Conservation (phyloP, 1,284 basidiomycete species). For the Ustilago loliicola region DNA sequence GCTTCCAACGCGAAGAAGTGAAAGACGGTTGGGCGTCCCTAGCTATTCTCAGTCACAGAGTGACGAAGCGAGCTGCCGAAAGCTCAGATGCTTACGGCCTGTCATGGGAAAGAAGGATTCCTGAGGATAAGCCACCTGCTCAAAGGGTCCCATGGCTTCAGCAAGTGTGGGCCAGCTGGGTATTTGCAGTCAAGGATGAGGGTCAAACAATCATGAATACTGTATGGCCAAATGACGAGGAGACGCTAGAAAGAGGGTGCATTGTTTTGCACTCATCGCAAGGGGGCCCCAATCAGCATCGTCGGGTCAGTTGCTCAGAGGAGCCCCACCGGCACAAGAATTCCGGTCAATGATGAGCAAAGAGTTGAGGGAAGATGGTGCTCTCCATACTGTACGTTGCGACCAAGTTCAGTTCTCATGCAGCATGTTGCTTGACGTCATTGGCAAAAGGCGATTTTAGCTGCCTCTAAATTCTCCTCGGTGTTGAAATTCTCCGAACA, state of each 20-base stretch:
- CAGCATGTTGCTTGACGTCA: conserved; percentile 29
- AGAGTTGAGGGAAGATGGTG: background rate
- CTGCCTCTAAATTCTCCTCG: conserved; percentile 16
- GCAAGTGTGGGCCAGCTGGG: background rate
- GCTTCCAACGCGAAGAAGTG: background rate
- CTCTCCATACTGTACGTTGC: background rate
- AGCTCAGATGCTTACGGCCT: background rate
- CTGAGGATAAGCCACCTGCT: background rate
- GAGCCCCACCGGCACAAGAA: conserved; percentile 4
- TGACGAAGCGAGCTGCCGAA: background rate
- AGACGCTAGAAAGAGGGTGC: background rate
- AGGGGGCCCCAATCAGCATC: background rate
- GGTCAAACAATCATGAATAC: no score
- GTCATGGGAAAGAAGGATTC: background rate
- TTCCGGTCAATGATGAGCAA: background rate
- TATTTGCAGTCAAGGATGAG: background rate
- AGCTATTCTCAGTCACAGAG: background rate
- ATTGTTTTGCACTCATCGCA: background rate
- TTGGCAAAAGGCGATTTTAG: background rate
- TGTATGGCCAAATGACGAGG: background rate
- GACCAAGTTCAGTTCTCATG: background rate
- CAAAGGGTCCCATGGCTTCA: background rate
- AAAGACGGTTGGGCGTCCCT: background rate
- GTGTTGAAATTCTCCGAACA: conserved; percentile 26
- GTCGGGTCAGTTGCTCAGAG: background rate